Conservation (phyloP, 192 early-diverging fungal species). For the Endogone sp. region DNA sequence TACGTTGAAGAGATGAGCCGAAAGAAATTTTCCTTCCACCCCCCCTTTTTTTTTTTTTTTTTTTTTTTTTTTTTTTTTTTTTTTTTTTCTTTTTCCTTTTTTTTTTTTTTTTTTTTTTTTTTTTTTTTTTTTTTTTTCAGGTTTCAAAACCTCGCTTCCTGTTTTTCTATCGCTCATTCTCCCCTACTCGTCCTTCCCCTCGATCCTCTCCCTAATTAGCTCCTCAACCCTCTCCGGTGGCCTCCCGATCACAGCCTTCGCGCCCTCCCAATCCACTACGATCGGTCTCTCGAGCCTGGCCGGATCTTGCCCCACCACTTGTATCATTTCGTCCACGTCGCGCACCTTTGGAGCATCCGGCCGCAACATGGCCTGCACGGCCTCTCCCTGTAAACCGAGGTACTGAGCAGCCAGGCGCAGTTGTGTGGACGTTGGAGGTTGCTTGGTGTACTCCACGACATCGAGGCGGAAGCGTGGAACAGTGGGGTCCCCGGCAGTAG, state of each 20-base stretch:
- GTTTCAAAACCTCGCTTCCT: too few relatives aligned
- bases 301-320: slow-evolving; percentile 15
- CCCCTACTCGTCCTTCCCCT: not conserved
- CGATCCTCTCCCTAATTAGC: not conserved
- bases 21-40: too few relatives aligned
- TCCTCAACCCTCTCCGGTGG: slow-evolving; percentile 6
- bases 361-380: slow-evolving; percentile 14
- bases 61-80: too few relatives aligned
- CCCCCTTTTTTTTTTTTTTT: too few relatives aligned
- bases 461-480: slow-evolving; percentile 10
- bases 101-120: too few relatives aligned
- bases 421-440: slow-evolving; percentile 13
- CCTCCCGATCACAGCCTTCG: slow-evolving; percentile 24
- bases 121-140: too few relatives aligned
- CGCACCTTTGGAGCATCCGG: slow-evolving; percentile 22
- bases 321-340: not conserved
- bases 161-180: too few relatives aligned
- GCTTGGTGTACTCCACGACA: slow-evolving; percentile 16
- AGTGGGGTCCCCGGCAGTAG: not conserved
- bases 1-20: too few relatives aligned
- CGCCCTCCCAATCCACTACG: slow-evolving; percentile 33
- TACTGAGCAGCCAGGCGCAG: slow-evolving; percentile 16
- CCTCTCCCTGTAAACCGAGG: slow-evolving; percentile 10
- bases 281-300: slow-evolving; percentile 22
- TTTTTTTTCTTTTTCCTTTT: too few relatives aligned